Percentiles rank a stretch among this genome's conserved stretches.
These are phyloP conservation scores for Exidia glandulosa DNA, from an alignment of 768 basidiomycete genomes.

Conservation along the genomic window DNA sequence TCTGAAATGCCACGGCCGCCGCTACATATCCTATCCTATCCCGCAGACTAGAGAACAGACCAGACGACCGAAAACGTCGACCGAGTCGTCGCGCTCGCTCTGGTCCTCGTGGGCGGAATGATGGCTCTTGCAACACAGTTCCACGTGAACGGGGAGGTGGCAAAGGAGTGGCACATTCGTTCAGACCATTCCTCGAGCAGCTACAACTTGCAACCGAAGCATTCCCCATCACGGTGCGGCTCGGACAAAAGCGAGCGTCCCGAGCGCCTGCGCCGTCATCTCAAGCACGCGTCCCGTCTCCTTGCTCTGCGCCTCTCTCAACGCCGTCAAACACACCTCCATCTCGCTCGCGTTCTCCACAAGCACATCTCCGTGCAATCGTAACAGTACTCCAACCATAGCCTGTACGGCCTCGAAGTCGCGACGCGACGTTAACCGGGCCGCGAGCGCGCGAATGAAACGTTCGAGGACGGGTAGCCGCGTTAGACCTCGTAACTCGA, in stretches of 20 bases:
- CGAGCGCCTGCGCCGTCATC: constrained; percentile 60
- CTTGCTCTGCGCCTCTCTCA: constrained; percentile 55
- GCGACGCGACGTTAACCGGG: constrained; percentile 61
- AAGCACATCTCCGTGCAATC: constrained; percentile 73
- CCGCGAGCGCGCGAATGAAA: constrained; percentile 67
- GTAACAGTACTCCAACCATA: constrained; percentile 72
- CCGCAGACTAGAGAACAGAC: too few species aligned
- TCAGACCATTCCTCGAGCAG: too few species aligned
- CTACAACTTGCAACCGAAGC: too few species aligned
- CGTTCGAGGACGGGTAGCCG: constrained; percentile 47
- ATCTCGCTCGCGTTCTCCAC: constrained; percentile 56
- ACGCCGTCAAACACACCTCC: constrained; percentile 37
- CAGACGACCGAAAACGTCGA: too few species aligned
- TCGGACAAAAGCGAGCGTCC: constrained; percentile 66
- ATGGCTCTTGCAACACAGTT: too few species aligned
- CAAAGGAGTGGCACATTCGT: too few species aligned
- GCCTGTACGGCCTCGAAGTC: constrained; percentile 97
- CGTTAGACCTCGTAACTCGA: constrained; percentile 75
- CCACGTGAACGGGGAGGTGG: too few species aligned
- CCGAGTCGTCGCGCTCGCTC: too few species aligned
- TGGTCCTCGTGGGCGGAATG: too few species aligned
- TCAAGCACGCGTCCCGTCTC: constrained; percentile 74
- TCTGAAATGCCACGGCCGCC: too few species aligned
- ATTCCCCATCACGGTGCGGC: constrained; percentile 46
- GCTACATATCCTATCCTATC: too few species aligned